These are phyloP conservation scores for Edaphochlamys debaryana DNA, from an alignment of 139 green algal species.

Conservation along the genomic window DNA sequence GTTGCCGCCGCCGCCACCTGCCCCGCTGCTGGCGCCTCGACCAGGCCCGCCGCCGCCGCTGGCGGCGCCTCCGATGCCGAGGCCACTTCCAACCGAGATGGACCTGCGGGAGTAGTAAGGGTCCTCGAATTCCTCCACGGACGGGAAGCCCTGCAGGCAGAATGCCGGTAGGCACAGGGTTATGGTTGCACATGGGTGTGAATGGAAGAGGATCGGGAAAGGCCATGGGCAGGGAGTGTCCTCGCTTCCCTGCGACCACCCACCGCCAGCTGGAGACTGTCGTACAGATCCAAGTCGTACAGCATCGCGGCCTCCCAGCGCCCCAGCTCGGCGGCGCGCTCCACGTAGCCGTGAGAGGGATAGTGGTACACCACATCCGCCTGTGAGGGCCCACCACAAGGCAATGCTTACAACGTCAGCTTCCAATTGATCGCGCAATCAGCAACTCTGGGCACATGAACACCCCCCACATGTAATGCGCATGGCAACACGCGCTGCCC, in stretches of 20 bases:
- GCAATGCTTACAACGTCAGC: too few species aligned
- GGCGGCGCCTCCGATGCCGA: background rate
- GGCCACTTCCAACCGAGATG: too few species aligned
- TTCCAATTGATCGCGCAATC: too few species aligned
- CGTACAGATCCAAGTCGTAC: constrained; percentile 38
- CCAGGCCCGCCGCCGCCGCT: background rate
- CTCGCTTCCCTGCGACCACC: too few species aligned
- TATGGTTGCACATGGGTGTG: too few species aligned
- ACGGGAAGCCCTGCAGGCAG: background rate
- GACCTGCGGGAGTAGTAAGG: background rate
- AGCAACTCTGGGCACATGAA: too few species aligned
- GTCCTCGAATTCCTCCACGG: constrained; percentile 25
- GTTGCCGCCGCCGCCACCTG: background rate
- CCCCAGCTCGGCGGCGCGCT: constrained; percentile 2
- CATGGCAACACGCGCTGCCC: too few species aligned
- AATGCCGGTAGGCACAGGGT: background rate
- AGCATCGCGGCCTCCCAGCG: constrained; percentile 29
- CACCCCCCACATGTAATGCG: too few species aligned
- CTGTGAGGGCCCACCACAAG: too few species aligned
- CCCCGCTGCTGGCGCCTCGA: background rate
- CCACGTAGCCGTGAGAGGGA: constrained; percentile 27
- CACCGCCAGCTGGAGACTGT: constrained; percentile 11
- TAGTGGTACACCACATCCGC: constrained; percentile 8
- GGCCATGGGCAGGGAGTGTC: too few species aligned
- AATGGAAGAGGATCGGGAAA: too few species aligned